phyloP scores from a whole-genome alignment of 1,284 basidiomycete genomes.

The Golubevia sp. region DNA sequence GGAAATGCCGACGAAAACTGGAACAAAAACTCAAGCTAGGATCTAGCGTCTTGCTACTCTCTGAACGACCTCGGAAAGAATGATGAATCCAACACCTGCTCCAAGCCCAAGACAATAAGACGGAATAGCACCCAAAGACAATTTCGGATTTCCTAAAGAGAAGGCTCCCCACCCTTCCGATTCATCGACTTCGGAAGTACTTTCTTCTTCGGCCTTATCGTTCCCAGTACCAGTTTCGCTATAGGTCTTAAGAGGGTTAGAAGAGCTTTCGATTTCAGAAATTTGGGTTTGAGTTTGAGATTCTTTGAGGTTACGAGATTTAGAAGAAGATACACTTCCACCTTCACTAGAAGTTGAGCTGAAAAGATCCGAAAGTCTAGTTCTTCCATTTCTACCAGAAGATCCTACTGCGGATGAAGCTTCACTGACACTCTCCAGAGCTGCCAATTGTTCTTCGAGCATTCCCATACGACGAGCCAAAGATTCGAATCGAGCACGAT shows the following conservation, averaged over 20 bases:
- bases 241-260: slow-evolving; percentile 16
- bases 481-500: slow-evolving; percentile 37
- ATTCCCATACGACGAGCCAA: slow-evolving; percentile 37
- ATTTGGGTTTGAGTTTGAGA: background rate
- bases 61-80: slow-evolving; percentile 30
- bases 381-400: background rate
- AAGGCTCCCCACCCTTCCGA: background rate
- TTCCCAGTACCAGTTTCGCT: slow-evolving; percentile 7
- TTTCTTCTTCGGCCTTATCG: slow-evolving; percentile 13
- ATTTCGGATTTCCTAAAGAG: slow-evolving; percentile 3
- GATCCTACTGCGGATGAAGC: background rate
- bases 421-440: slow-evolving; percentile 2
- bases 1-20: too few species aligned
- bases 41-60: slow-evolving; percentile 13
- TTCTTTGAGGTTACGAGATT: background rate
- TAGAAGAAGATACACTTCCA: background rate
- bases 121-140: slow-evolving; percentile 31
- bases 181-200: slow-evolving; percentile 14
- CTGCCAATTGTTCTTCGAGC: slow-evolving; percentile 21
- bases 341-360: background rate
- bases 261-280: background rate
- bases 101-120: slow-evolving; percentile 38
- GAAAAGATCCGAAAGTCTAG: background rate
- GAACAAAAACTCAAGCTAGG: too few species aligned
- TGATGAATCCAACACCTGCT: slow-evolving; percentile 34